phyloP scores from a whole-genome alignment of 2,329 filamentous ascomycete genomes.

The Claviceps sorghi region DNA sequence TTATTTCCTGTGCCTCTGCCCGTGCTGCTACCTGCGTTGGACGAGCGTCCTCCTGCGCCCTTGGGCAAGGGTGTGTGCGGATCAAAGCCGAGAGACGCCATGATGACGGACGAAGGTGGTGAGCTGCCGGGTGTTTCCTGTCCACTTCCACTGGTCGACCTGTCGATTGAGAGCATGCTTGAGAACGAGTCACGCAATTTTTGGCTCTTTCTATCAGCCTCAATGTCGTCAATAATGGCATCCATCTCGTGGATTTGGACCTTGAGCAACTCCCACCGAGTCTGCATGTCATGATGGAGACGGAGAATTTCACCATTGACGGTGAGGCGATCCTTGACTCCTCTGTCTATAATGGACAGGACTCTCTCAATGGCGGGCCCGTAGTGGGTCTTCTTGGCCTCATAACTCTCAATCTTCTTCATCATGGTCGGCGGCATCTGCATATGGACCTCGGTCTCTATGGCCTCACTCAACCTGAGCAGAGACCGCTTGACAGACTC shows the following conservation, averaged over 20 bases:
- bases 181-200: constrained; percentile 86
- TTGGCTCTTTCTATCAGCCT: constrained; percentile 47
- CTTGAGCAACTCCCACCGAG: constrained; percentile 66
- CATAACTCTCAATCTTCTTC: constrained; percentile 85
- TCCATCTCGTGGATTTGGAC: constrained; percentile 67
- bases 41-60: constrained; percentile 30
- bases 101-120: constrained; percentile 46
- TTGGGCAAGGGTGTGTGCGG: constrained; percentile 29
- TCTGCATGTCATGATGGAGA: constrained; percentile 70
- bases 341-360: constrained; percentile 82
- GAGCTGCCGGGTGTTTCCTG: constrained; percentile 58
- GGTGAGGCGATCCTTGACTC: constrained; percentile 87
- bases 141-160: constrained; percentile 54
- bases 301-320: constrained; percentile 91
- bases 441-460: constrained; percentile 61
- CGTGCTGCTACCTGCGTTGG: constrained; percentile 16
- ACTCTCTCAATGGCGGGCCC: constrained; percentile 86
- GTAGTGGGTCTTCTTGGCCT: constrained; percentile 89
- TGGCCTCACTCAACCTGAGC: constrained; percentile 61
- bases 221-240: constrained; percentile 56
- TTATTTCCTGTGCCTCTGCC: background rate
- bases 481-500: constrained; percentile 86
- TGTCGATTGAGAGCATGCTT: constrained; percentile 74
- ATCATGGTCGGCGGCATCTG: constrained; percentile 54
- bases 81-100: constrained; percentile 39